Percentiles rank a stretch among this genome's conserved stretches.
phyloP scores from a whole-genome alignment of 2,329 filamentous ascomycete species.

The Parastagonospora nodorum region DNA sequence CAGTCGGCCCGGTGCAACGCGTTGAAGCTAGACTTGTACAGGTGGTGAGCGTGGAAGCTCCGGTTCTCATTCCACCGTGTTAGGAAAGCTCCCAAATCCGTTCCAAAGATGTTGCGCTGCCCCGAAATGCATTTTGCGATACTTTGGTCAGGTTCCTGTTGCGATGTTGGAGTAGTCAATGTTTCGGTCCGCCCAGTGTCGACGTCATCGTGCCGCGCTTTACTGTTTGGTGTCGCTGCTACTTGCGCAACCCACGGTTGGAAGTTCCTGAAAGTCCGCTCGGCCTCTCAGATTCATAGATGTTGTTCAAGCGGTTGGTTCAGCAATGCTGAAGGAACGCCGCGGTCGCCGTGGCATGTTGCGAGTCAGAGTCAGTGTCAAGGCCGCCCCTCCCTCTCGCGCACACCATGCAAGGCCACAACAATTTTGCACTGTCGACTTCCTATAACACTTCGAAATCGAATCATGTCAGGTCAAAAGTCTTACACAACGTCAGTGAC shows the following conservation, averaged over 20 bases:
- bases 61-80: no score
- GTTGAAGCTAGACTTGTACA: no score
- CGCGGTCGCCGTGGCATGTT: neutral
- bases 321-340: neutral
- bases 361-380: neutral
- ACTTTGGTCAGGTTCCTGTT: neutral
- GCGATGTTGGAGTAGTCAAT: neutral
- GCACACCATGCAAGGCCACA: neutral
- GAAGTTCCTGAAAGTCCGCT: no score
- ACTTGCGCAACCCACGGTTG: no score
- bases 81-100: neutral
- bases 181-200: neutral
- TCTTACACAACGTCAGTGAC: no score
- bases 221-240: neutral
- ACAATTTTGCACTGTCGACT: no score
- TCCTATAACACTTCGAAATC: no score
- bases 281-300: neutral
- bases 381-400: neutral
- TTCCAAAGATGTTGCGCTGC: no score
- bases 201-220: neutral
- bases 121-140: neutral
- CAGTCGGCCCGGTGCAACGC: no score
- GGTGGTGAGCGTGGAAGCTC: no score
- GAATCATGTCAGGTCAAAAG: no score
- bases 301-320: neutral